These are phyloP conservation scores for Paraglomus occultum DNA, from an alignment of 192 early-diverging fungal species.

Conservation along the genomic window DNA sequence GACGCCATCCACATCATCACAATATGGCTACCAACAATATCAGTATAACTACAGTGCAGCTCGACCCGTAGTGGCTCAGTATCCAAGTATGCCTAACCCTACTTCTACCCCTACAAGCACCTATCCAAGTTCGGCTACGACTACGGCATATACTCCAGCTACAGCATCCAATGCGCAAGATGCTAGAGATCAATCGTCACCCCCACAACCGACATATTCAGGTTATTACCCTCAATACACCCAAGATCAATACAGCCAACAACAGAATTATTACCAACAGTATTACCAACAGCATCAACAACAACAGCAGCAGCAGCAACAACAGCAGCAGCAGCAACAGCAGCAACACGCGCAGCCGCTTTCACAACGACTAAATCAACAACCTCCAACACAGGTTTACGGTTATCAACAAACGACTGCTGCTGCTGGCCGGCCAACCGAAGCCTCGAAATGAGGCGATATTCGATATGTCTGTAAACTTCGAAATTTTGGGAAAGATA, in stretches of 20 bases:
- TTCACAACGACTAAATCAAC: not conserved
- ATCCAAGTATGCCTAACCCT: not conserved
- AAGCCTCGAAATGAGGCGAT: not conserved
- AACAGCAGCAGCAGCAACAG: not conserved
- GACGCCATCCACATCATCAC: not conserved
- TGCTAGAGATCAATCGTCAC: conserved; percentile 16
- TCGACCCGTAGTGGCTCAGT: not conserved
- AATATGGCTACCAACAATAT: conserved; percentile 26
- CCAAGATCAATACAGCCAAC: conserved; percentile 30
- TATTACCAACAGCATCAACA: conserved; percentile 18
- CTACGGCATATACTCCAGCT: not conserved
- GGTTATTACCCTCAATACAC: conserved; percentile 25
- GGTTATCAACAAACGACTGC: conserved; percentile 12
- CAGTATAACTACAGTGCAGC: conserved; percentile 17
- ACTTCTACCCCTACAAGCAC: not conserved
- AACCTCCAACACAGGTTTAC: not conserved
- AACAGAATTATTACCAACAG: conserved; percentile 9
- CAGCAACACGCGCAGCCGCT: conserved; percentile 8
- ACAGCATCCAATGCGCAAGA: not conserved
- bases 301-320: not conserved
- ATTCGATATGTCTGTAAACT: not conserved
- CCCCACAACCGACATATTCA: conserved; percentile 4
- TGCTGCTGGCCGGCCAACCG: not conserved
- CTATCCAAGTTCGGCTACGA: not conserved
- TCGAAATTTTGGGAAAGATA: not conserved